Base-by-base conservation (phyloP, 306 rosid genomes). In the Vicia faba region DNA sequence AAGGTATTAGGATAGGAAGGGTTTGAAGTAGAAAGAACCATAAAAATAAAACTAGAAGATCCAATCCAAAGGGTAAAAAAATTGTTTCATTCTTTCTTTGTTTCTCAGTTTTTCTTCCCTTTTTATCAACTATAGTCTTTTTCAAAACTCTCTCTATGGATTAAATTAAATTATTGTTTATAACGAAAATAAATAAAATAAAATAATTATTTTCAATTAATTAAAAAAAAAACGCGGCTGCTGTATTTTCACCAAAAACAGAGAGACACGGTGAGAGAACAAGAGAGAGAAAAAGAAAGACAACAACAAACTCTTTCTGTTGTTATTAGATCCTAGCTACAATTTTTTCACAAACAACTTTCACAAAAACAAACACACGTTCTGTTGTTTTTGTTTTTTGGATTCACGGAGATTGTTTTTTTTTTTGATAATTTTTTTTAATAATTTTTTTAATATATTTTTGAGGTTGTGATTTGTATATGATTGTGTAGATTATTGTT, bases 171-270 rank as follows among this genome's bases (percentile, higher is more conserved):
- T 29, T 56, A 44, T 69, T 74, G 61, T 59, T 71, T 64, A 39
- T 66, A 60, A 77, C 72, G 61, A 58, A 50, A 40, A 51, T 8
- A 59, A 25, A 63, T 50, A 75, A 66, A 81, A 25, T 19, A 9
- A 31, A 14, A 3, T 36, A 66, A 20, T 44, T 61, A 63, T 55
- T 3, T 3, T 53, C 15, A 55, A 64, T 48, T 75, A 69, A 81
- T 12, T 31, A 12, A 65, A 18, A 82, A 82, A 70, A 77, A 82
- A 85, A 72, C 84, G 78, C 85, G 92, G 95, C 89, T 87, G 95
- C 87, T 74, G 89, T 59, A 61, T 63, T 33, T 33, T 77, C 76
- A 73, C 86, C 89, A 75, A 86, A 86, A 86, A 79, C 82, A 80
- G 84, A 78, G 84, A 78, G 82, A 67, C 73, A 75, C 63, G 76